Conservation (phyloP, 352 stramenopile genomes). For the Globisporangium abappressorium region DNA sequence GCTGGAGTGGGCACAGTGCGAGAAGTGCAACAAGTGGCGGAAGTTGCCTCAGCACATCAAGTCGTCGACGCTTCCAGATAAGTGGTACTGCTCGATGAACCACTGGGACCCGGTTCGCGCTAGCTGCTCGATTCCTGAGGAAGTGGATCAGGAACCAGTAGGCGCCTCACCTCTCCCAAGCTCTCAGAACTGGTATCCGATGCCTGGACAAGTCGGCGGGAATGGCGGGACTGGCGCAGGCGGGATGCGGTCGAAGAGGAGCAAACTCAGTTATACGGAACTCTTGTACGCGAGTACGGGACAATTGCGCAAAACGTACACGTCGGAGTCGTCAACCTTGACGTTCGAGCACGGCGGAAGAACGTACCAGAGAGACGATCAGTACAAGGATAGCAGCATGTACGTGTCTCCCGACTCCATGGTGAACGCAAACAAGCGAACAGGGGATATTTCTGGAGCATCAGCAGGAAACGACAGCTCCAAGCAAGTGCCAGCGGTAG, state of each 20-base stretch:
- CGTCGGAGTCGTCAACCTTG: conserved; percentile 67
- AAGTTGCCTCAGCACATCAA: conserved; percentile 92
- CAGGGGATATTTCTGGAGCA: not conserved
- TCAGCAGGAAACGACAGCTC: conserved; percentile 16
- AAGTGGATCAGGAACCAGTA: conserved; percentile 74
- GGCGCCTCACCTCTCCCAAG: conserved; percentile 39
- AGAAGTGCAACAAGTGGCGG: conserved; percentile 96
- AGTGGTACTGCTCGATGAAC: conserved; percentile 97
- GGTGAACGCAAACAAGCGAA: conserved; percentile 11
- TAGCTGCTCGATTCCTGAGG: conserved; percentile 68
- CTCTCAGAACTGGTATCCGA: conserved; percentile 59
- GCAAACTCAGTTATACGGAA: conserved; percentile 82
- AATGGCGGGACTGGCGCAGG: conserved; percentile 4
- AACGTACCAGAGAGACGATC: conserved; percentile 69
- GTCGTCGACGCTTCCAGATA: conserved; percentile 89
- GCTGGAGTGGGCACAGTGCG: conserved; percentile 95
- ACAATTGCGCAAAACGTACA: conserved; percentile 82
- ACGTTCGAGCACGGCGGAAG: conserved; percentile 74
- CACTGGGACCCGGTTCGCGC: conserved; percentile 87
- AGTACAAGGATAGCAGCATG: conserved; percentile 82
- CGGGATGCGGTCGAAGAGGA: conserved; percentile 39
- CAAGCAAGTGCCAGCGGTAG: conserved; percentile 18
- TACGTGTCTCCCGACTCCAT: conserved; percentile 59
- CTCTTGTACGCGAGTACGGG: conserved; percentile 77
- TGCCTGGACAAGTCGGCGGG: conserved; percentile 40